Base-by-base conservation (phyloP, 768 basidiomycete genomes). In the Auricularia cornea region DNA sequence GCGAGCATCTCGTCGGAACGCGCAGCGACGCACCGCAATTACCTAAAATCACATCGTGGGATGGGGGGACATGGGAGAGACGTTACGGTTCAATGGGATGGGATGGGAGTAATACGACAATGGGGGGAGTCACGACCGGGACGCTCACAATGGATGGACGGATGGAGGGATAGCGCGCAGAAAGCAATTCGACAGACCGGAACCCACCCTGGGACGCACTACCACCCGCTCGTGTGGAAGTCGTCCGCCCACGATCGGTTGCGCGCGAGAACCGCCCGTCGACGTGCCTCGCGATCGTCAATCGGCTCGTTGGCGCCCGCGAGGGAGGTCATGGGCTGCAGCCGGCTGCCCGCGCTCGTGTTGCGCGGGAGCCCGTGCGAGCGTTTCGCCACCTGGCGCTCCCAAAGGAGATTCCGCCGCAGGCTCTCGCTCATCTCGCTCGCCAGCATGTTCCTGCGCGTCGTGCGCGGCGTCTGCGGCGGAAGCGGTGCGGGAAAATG, bases 381-480 rank as follows among this genome's bases (percentile, higher is more conserved):
- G 54, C 54, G 54, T 26, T 57, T 57, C 23, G 54, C 20, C 54
- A 57, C 54, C 54, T 57, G 74, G 2, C 77, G 71, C 63, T 77
- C 90, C 91, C 91, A 92, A 4, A 94, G 74, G 63, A 94, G 71
- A 68, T 94, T 90, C 56, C 88, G 79, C 26, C 94, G 79, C 66
- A 96, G 75, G 64, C 87, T 89, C 74, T 96, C 94, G 33, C 89
- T 88, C 70, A 96, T 78, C 74, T 96, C 94, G 3, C 86, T 88
- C 62, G 86, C 80, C 56, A 95, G 79, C 90, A 95, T 95, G 67
- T 83, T 81, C 59, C 90, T 80, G 2, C 94, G 82, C 2, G 92
- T 94, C 51, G 94, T 92, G 38, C 89, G 85, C 0, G 94, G 94
- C 1, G 91, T 92, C 67, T 88, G 87, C 2, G 90, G 90, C 20